These are phyloP conservation scores for Penicillium capsulatum DNA, from an alignment of 2,329 filamentous ascomycete species.

Conservation along the genomic window DNA sequence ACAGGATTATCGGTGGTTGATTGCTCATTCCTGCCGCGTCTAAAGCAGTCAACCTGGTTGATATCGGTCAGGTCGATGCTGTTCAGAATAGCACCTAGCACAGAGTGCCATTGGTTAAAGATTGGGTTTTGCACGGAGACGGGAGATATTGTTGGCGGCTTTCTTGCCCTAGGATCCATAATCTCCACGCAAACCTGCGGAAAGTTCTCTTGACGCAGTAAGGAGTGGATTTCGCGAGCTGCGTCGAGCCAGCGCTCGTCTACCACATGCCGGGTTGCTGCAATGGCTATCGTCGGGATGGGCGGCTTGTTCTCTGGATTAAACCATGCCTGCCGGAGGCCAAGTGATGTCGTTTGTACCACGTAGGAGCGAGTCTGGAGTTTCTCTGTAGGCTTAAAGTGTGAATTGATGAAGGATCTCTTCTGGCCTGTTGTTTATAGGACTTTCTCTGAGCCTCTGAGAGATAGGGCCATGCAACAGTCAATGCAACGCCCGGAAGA, in stretches of 20 bases:
- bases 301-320: no score
- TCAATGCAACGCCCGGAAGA: constrained; percentile 36
- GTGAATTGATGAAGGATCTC: constrained; percentile 29
- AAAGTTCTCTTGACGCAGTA: not conserved
- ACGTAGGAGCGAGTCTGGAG: constrained; percentile 17
- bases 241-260: no score
- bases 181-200: not conserved
- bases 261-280: no score
- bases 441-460: constrained; percentile 28
- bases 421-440: constrained; percentile 38
- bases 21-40: not conserved
- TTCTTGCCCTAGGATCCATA: no score
- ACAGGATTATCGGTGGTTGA: not conserved
- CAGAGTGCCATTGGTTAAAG: not conserved
- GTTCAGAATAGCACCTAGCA: not conserved
- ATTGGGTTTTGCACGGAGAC: not conserved
- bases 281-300: no score
- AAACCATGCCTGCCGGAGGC: no score
- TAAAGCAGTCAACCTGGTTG: not conserved
- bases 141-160: no score
- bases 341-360: no score
- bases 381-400: constrained; percentile 22
- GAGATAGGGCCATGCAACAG: constrained; percentile 39
- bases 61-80: not conserved
- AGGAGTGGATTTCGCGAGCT: no score